Base-by-base conservation (phyloP, 1,284 basidiomycete species). In the Mycena citricolor region DNA sequence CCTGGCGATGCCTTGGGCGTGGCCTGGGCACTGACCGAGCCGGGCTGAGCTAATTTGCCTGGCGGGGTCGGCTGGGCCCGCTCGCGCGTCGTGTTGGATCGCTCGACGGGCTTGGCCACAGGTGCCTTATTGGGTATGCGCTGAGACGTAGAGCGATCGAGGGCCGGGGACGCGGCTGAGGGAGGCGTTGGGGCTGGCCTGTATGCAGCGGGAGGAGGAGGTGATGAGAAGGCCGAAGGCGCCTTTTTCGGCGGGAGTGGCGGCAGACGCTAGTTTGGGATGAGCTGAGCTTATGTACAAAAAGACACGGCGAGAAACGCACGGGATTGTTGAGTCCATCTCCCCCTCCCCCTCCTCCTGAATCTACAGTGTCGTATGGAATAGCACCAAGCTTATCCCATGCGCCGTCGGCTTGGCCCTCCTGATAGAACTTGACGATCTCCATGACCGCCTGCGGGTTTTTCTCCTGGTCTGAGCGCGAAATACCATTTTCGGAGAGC, bases 371-470 rank as follows among this genome's bases (percentile, higher is more conserved):
- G 49, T 38, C 54, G 64, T 72, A 54, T 61, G 61, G 56, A 7
- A 73, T 68, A n/a, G 67, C 74, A 14, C 83, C 51, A 17, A 52
- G 51, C 43, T 90, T 90, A 61, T 82, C 80, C 84, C 86, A 90
- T n/a, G n/a, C n/a, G 14, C 37, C 83, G 57, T 89, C 86, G 49
- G 80, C 81, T 39, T 81, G 79, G 26, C 83, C 83, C 61, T 93
- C 90, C 61, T 97, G 94, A 64, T 97, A 98, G 70, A 98, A 99
- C 60, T 95, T 94, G 61, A 99, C 95, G 55, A 99, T 97, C 61
- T 98, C 97, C 81, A 97, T 94, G 47, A 99, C 93, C 1, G 94
- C 93, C 68, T 98, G 90, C 0, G 97, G 97, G 62, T 99, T 95
- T 72, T 91, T 92, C 67, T 97, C 94, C 71, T 99, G 97, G 64